Base-by-base conservation (phyloP, 2,329 filamentous ascomycete genomes). In the Arthrobotrys musiformis region DNA sequence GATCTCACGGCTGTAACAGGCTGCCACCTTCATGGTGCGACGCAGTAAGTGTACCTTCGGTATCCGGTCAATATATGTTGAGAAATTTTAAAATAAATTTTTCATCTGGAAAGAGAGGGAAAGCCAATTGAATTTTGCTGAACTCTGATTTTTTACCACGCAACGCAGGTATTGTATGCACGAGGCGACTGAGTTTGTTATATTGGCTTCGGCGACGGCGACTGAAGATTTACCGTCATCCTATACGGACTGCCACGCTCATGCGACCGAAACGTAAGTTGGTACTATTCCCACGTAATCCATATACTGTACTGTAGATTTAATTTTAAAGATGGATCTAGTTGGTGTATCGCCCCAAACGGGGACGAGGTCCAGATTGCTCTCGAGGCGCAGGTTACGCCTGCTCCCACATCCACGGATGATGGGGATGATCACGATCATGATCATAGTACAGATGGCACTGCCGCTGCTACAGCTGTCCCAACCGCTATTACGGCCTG, bases 181-280 rank as follows among this genome's bases (percentile, higher is more conserved):
- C 30, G 70, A 60, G 22, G 54, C 30, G 26, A 76, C 63, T 8
- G 70, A 76, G 48, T 76, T 69, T 22, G 40, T 63, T 9, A 52
- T 76, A 58, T 42, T 76, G 37, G 64, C 48, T 5, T 68, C 70
- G 2, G 52, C 81, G 2, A 82, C 81, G 0, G 66, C 73, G 15
- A 60, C 56, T 15, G 40, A 67, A 9, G 42, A 56, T 30, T 40
- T 83, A 4, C 82, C 83, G 0, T 80, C 82, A 9, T 81, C 80
- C 1, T 85, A 84, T 79, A 84, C 83, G 0, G 83, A 81, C 13
- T 85, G 91, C 81, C 90, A 93, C 81, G 80, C 83, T 0, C 90
- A 92, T 82, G 89, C 85, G 15, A 80, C 82, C 2, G 85, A 89
- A 52, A 85, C 86, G 69, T 73, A 61, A 61, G 69, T 44, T 61